Evolutionary conservation across 768 basidiomycete species (phyloP).

Genomic region (Lentinus brumalis): DNA sequence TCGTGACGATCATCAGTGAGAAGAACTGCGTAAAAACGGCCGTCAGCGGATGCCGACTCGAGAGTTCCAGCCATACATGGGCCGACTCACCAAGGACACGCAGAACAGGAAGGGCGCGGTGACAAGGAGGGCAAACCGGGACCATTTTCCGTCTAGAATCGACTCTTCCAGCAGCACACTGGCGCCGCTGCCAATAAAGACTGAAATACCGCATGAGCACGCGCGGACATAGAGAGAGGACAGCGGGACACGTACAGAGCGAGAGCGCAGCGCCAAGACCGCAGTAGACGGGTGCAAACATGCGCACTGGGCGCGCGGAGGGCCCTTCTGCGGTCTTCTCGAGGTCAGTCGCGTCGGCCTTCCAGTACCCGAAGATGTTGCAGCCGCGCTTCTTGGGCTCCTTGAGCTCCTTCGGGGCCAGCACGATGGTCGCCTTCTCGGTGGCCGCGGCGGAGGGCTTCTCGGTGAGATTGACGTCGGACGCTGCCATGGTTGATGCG

Average conservation of each 20-base stretch:
- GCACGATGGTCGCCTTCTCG: constrained; percentile 24
- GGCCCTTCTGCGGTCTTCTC: constrained; percentile 50
- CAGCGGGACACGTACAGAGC: constrained; percentile 49
- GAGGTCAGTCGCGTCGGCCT: constrained; percentile 41
- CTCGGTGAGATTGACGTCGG: constrained; percentile 56
- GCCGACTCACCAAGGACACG: constrained; percentile 62
- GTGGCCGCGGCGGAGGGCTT: constrained; percentile 35
- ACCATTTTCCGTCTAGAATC: constrained; percentile 61
- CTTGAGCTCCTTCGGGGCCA: constrained; percentile 17
- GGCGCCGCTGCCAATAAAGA: constrained; percentile 67
- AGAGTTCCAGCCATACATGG: not conserved
- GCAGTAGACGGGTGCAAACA: constrained; percentile 73
- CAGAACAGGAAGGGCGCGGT: constrained; percentile 76
- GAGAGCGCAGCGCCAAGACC: constrained; percentile 70
- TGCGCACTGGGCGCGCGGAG: constrained; percentile 40
- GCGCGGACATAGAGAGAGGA: not conserved
- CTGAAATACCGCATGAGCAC: constrained; percentile 36
- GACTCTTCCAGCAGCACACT: constrained; percentile 65
- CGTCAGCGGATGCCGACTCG: not conserved
- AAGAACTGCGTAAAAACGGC: constrained; percentile 79
- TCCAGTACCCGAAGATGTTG: constrained; percentile 28
- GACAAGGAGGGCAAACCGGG: constrained; percentile 64
- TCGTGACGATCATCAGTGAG: constrained; percentile 66
- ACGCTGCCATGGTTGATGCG: constrained; percentile 45
- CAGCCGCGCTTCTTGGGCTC: constrained; percentile 26